Evolutionary conservation across 495 filamentous ascomycete genomes (phyloP), one percentile per base, ranked within the genome.

Genomic region (Clavariopsis aquatica): DNA sequence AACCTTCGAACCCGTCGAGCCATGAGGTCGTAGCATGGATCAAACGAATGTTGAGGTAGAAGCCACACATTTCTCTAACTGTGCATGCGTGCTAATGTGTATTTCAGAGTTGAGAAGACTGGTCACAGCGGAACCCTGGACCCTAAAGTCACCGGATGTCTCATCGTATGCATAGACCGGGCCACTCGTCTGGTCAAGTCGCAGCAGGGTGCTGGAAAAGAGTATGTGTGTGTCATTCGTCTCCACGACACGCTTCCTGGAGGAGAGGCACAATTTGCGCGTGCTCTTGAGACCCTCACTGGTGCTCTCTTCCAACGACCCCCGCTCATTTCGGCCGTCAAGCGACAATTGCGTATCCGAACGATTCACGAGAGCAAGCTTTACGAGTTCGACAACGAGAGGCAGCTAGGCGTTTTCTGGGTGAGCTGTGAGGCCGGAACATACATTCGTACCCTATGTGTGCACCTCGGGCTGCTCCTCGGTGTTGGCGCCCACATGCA

Each of bases 21-120:
- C 94, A 98, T 81, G 94, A 98, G 77, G 95, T 98, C 45, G 94
- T 98, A 70, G 92, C 94, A 57, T 98, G 94, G 95, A 87, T 97
- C 62, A 98, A 98, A 87, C 85, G 92, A 59, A 96, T 98, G 68
- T 81, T 98, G 49, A 88, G 90, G 91, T 95, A 41, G 41, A 49
- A 46, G 10, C 1, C 20, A 3, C 36, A 28, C 13, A 10, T 7
- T 41, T 17, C 8, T 6, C 26, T 4, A 10, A 26, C 6, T 28
- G 12, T 29, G 29, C 6, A 47, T 9, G n/a, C 26, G 23, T 60
- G 28, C 20, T 49, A 51, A 59, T 46, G 12, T 1, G 3, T 24
- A 9, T 53, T 43, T 29, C 68, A 94, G 93, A 75, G 87, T 91
- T 58, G 92, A 98, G 73, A 96, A 98, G 80, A 98, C 95, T 57